Evolutionary conservation across 192 early-diverging fungal species (phyloP), one percentile per base, ranked within the genome.

Genomic region (Coemansia sp.): DNA sequence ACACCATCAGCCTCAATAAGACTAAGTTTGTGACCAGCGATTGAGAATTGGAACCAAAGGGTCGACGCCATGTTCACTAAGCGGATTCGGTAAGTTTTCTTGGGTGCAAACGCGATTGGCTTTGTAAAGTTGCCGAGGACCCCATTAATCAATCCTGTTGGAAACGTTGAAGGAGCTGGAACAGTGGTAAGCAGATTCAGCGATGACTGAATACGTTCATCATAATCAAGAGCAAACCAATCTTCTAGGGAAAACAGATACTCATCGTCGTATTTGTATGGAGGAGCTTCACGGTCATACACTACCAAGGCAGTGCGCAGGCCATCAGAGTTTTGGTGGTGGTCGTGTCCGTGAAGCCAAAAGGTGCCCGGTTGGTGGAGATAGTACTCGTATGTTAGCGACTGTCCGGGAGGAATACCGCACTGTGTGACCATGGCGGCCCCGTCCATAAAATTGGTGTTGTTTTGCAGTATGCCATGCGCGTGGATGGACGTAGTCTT

Each of bases 1-100:
- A 77, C 75, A 30, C 89, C 89, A 29, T 91, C 89, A 30, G 80
- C 75, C 67, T 94, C 92, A 58, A 94, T 86, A 11, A 94, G 75
- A 20, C 72, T 58, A 65, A 94, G 68, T 7, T 72, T 64, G 66
- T 92, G 92, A 17, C 83, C 84, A 49, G 86, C 85, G 46, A 94
- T 80, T 42, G 64, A 72, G 46, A 94, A 76, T 55, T 80, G 62
- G 75, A 85, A 92, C 57, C 78, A 82, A 9, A 76, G 62, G 39
- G 85, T 61, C 6, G 83, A 76, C n/a, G 77, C 78, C 73, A 86
- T 88, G 64, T 85, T 87, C 55, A 92, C 78, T 46, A 94, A 29
- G 15, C 89, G 87, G 50, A 94, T 60, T 42, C 88, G 83, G 61
- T 91, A 91, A 5, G 75, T 86, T 60, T 85, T 89, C 42, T 84